phyloP scores from a whole-genome alignment of 805 yeast species.

The Saccharomycopsis fibuligera region DNA sequence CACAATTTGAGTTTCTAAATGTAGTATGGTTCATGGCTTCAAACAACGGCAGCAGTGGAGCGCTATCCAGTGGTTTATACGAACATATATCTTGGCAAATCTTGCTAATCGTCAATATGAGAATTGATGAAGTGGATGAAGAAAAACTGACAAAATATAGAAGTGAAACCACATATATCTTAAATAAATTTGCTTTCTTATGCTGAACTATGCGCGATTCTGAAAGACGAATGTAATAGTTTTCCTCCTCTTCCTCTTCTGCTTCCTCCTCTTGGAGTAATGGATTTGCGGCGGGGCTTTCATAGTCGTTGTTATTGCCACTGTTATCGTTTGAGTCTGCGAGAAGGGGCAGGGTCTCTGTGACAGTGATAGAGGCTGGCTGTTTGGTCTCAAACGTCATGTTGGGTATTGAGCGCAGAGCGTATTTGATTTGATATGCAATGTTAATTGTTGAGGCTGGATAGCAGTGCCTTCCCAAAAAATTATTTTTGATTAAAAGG shows the following conservation, averaged over 20 bases:
- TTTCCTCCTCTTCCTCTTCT: slow-evolving; percentile 1
- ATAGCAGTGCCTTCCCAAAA: too few species aligned
- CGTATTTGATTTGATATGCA: too few species aligned
- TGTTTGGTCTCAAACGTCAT: too few species aligned
- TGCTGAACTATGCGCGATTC: slow-evolving; percentile 32
- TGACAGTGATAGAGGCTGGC: too few species aligned
- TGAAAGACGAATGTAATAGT: not conserved
- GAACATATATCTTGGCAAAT: slow-evolving; percentile 34
- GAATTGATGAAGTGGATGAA: slow-evolving; percentile 34
- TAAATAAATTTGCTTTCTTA: slow-evolving; percentile 48
- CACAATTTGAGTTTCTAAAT: slow-evolving; percentile 27
- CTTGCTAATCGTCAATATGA: slow-evolving; percentile 32
- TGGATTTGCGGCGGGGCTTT: too few species aligned
- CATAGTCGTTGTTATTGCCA: too few species aligned
- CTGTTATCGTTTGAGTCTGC: too few species aligned
- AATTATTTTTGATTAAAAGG: too few species aligned
- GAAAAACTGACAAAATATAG: slow-evolving; percentile 37
- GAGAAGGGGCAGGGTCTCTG: too few species aligned
- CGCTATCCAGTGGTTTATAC: slow-evolving; percentile 32
- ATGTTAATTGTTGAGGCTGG: too few species aligned
- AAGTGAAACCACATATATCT: slow-evolving; percentile 40
- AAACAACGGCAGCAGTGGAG: not conserved
- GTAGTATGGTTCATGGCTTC: not conserved
- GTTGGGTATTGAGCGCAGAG: too few species aligned
- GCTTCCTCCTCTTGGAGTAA: too few species aligned